Evolutionary conservation across 805 yeast species (phyloP), one percentile per base, ranked within the genome.

Genomic region (Cyberlindnera bimundalis): DNA sequence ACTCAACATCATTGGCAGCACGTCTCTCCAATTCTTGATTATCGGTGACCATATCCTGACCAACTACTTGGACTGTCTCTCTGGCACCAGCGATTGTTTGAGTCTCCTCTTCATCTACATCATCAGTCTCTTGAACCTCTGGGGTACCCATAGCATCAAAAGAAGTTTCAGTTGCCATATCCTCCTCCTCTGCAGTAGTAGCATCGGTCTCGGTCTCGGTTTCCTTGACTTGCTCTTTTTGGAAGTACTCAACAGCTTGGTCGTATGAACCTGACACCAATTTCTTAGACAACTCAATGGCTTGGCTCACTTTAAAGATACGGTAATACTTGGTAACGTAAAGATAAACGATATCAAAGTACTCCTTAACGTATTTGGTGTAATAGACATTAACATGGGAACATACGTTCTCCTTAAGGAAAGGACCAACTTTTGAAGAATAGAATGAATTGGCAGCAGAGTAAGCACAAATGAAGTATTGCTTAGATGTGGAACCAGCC

Each of bases 221-320:
- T 17, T 30, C 24, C 9, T 19, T 37, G 7, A 35, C 37, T 23
- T 33, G 19, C 29, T 35, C 26, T 10, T 36, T 33, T 29, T 47
- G 13, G 20, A 54, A 40, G 21, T 45, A 52, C n/a, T 40, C 30
- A 5, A 26, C 24, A 6, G 50, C 35, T 25, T 53, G 47, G 15
- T 50, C 47, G 28, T 45, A 47, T 11, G 60, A 44, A 3, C 45
- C 33, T 8, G 45, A 19, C 13, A 47, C 18, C 20, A 46, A 31
- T 3, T 30, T 17, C 44, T 50, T 51, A 4, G 58, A 51, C 3
- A 49, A 19, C 11, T 27, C 29, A n/a, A 53, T 28, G 10, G 51
- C 49, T 19, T 49, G 44, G n/a, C 51, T 34, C 14, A 55, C 33
- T 41, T 46, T 50, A 19, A 55, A 34, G 15, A 52, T 21, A 9